These are phyloP conservation scores for Cordyceps cicadae DNA, from an alignment of 2,329 filamentous ascomycete species.

Conservation along the genomic window DNA sequence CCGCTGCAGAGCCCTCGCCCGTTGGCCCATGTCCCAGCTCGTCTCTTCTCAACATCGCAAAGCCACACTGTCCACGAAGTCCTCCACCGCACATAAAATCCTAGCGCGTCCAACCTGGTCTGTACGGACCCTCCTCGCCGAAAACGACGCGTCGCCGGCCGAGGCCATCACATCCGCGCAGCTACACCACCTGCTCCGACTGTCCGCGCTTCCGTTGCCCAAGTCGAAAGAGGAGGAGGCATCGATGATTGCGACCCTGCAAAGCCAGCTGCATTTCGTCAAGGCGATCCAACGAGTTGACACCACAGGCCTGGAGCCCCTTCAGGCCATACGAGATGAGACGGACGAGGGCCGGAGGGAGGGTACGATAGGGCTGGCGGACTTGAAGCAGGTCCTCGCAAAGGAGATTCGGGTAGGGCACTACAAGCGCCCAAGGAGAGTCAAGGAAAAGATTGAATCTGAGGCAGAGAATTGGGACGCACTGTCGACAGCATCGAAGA, in stretches of 20 bases:
- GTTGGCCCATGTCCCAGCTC: constrained; percentile 15
- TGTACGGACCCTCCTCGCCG: constrained; percentile 58
- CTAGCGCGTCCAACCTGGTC: constrained; percentile 76
- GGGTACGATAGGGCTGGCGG: constrained; percentile 49
- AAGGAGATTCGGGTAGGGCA: constrained; percentile 55
- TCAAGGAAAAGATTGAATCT: constrained; percentile 28
- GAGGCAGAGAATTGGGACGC: constrained; percentile 62
- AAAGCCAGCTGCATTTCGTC: constrained; percentile 86
- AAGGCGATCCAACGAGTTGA: constrained; percentile 73
- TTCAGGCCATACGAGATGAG: constrained; percentile 77
- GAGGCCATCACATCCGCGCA: constrained; percentile 54
- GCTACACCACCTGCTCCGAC: constrained; percentile 75
- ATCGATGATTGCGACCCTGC: constrained; percentile 64
- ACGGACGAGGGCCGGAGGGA: constrained; percentile 53
- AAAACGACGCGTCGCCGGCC: constrained; percentile 19
- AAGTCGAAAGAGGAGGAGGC: constrained; percentile 52
- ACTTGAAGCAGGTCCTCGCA: constrained; percentile 46
- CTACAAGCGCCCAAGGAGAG: constrained; percentile 35
- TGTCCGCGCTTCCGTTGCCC: constrained; percentile 78
- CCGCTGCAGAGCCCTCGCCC: constrained; percentile 23
- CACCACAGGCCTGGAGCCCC: constrained; percentile 61
- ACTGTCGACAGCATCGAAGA: constrained; percentile 56
- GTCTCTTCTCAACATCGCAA: constrained; percentile 9
- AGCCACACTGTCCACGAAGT: constrained; percentile 14
- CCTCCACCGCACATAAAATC: constrained; percentile 30